phyloP scores from a whole-genome alignment of 768 basidiomycete genomes.

The Postia placenta region DNA sequence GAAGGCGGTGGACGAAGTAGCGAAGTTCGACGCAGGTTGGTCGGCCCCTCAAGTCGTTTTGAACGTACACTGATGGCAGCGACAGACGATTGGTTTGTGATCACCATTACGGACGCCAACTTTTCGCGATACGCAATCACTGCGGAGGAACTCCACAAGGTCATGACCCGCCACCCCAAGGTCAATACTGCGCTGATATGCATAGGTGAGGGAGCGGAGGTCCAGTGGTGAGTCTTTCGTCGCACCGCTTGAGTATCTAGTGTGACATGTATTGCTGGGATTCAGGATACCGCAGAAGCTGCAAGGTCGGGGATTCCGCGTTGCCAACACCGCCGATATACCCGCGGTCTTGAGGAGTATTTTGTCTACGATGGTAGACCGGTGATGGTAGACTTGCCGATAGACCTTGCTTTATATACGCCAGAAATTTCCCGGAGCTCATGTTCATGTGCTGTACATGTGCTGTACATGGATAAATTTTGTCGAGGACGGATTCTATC shows the following conservation, averaged over 20 bases:
- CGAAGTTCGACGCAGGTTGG: slow-evolving; percentile 55
- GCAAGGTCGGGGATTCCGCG: slow-evolving; percentile 54
- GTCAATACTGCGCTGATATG: slow-evolving; percentile 64
- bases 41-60: background rate
- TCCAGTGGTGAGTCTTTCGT: slow-evolving; percentile 41
- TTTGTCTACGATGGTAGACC: slow-evolving; percentile 30
- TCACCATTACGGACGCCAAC: slow-evolving; percentile 68
- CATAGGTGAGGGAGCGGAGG: slow-evolving; percentile 65
- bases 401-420: background rate
- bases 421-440: background rate
- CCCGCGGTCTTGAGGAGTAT: slow-evolving; percentile 60
- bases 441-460: too few relatives aligned
- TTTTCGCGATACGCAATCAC: slow-evolving; percentile 59
- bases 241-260: background rate
- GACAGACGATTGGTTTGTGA: slow-evolving; percentile 65
- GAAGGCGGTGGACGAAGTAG: slow-evolving; percentile 55
- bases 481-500: too few relatives aligned
- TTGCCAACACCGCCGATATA: slow-evolving; percentile 56
- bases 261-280: background rate
- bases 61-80: background rate
- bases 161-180: slow-evolving; percentile 55
- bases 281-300: slow-evolving; percentile 56
- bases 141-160: slow-evolving; percentile 47
- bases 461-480: too few relatives aligned
- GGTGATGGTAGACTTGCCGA: too few relatives aligned